A percentile compares a stretch with the other conserved stretches of the same genome.
phyloP scores from a whole-genome alignment of 2,329 filamentous ascomycete genomes.

The Talaromyces sp. region DNA sequence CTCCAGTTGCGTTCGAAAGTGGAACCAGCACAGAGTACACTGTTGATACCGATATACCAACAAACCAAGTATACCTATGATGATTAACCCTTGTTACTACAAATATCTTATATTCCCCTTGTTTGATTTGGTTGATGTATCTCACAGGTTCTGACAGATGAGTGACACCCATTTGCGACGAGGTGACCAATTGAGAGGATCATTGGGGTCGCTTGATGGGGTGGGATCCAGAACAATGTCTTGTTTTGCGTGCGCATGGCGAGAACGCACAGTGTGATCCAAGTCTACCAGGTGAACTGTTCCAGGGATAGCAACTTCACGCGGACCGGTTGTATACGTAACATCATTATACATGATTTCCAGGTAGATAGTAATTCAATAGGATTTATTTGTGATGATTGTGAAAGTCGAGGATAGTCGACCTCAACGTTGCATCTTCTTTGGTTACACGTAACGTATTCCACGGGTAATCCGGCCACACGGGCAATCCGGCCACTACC shows the following conservation, averaged over 20 bases:
- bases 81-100: background rate
- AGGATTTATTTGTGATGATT: too few relatives aligned
- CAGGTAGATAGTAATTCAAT: too few relatives aligned
- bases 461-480: too few relatives aligned
- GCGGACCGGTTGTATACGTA: too few relatives aligned
- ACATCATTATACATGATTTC: too few relatives aligned
- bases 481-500: too few relatives aligned
- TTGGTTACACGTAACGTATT: too few relatives aligned
- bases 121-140: background rate
- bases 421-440: too few relatives aligned
- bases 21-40: constrained; percentile 36
- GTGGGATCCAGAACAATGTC: constrained; percentile 40
- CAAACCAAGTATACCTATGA: constrained; percentile 27
- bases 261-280: constrained; percentile 26
- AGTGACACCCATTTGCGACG: constrained; percentile 37
- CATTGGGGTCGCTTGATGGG: constrained; percentile 42
- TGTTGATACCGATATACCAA: constrained; percentile 3
- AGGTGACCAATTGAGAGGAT: constrained; percentile 42
- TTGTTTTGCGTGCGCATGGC: constrained; percentile 24
- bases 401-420: too few relatives aligned
- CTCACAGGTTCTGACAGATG: constrained; percentile 37
- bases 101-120: background rate
- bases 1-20: constrained; percentile 30
- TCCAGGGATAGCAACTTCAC: constrained; percentile 26
- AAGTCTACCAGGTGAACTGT: constrained; percentile 42